Conservation (phyloP, 345 rosid species). For the Populus nigra region DNA sequence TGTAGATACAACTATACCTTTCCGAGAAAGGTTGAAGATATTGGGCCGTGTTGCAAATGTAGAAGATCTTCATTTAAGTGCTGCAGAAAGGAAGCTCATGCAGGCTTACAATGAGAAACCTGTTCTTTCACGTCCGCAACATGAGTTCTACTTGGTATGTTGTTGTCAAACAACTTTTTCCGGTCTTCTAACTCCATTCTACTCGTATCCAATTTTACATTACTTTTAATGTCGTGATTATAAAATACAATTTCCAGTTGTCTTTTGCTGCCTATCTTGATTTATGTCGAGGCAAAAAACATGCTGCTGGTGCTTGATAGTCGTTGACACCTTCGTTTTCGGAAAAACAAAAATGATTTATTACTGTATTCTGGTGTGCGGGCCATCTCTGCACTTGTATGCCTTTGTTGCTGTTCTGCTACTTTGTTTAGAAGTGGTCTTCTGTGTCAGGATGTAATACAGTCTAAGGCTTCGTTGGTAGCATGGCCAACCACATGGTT, state of each 20-base stretch:
- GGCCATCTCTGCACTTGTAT: not conserved
- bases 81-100: constrained; percentile 91
- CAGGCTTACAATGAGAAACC: constrained; percentile 98
- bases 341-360: not conserved
- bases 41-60: constrained; percentile 90
- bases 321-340: not conserved
- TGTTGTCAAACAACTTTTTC: not conserved
- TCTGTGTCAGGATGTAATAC: not conserved
- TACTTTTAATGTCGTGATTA: not conserved
- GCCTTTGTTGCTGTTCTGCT: not conserved
- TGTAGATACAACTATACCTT: constrained; percentile 60
- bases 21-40: constrained; percentile 90
- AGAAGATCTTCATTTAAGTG: constrained; percentile 83
- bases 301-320: not conserved
- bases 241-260: not conserved
- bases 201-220: not conserved
- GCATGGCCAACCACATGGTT: too few species aligned
- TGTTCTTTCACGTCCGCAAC: constrained; percentile 97
- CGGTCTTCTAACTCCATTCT: not conserved
- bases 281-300: not conserved
- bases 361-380: not conserved
- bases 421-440: not conserved
- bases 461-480: not conserved
- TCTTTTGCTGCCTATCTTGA: not conserved
- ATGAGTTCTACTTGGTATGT: constrained; percentile 66